phyloP scores from a whole-genome alignment of 1,284 basidiomycete species.

The Thelephora terrestris region DNA sequence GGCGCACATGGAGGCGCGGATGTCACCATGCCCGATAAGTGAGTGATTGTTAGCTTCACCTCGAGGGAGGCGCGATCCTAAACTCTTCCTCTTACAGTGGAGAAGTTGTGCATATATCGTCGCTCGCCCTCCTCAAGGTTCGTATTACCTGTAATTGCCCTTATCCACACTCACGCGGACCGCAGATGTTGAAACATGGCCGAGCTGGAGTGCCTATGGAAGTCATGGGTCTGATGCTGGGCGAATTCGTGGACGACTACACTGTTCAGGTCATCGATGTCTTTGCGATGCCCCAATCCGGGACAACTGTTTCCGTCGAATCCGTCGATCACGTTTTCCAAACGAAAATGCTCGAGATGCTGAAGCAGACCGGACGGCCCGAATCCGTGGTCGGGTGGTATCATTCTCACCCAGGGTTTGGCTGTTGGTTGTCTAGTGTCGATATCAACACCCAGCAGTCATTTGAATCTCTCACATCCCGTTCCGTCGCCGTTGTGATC shows the following conservation, averaged over 20 bases:
- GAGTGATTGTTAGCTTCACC: neutral
- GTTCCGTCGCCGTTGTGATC: conserved; percentile 95
- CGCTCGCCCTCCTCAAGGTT: conserved; percentile 87
- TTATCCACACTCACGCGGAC: neutral
- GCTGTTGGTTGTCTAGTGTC: conserved; percentile 97
- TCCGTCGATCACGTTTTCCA: conserved; percentile 99
- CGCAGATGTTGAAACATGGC: conserved; percentile 97
- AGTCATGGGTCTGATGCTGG: conserved; percentile 99
- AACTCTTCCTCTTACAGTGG: conserved; percentile 43
- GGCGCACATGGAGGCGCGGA: conserved; percentile 2
- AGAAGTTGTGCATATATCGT: conserved; percentile 95
- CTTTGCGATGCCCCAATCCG: conserved; percentile 99
- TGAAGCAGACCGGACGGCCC: conserved; percentile 98
- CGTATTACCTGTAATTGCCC: conserved; percentile 6
- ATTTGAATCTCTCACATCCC: conserved; percentile 91
- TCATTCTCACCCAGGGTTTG: conserved; percentile 99
- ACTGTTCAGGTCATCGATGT: conserved; percentile 97
- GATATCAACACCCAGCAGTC: conserved; percentile 99
- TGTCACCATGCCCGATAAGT: conserved; percentile 12
- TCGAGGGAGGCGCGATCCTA: neutral
- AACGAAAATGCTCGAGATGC: conserved; percentile 97
- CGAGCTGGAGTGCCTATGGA: conserved; percentile 99
- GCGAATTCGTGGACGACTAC: conserved; percentile 99
- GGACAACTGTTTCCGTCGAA: conserved; percentile 97
- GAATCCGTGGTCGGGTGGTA: conserved; percentile 99